Conservation (phyloP, 306 rosid species). For the Malus orientalis region DNA sequence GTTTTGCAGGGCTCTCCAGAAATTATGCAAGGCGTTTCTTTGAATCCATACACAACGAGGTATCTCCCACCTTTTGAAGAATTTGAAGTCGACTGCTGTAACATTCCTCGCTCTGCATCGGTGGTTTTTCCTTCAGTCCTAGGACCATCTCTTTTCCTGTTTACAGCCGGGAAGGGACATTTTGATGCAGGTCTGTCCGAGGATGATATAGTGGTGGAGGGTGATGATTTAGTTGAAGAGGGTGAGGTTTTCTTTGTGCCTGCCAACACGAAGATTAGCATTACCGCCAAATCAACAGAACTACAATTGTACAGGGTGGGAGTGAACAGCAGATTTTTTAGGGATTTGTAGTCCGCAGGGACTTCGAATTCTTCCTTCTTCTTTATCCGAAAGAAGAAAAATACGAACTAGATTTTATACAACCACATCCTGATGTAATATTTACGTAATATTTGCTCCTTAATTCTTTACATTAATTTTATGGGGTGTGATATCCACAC, state of each 20-base stretch:
- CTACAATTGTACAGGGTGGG: slow-evolving; percentile 35
- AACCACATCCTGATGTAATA: not conserved
- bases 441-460: not conserved
- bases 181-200: slow-evolving; percentile 5
- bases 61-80: slow-evolving; percentile 32
- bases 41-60: slow-evolving; percentile 25
- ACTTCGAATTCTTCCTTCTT: not conserved
- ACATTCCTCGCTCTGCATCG: slow-evolving; percentile 23
- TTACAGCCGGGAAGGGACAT: slow-evolving; percentile 27
- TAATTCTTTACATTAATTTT: not conserved
- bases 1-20: slow-evolving; percentile 34
- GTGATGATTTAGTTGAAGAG: slow-evolving; percentile 16
- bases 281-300: slow-evolving; percentile 15
- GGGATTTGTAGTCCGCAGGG: slow-evolving; percentile 14
- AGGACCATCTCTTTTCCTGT: slow-evolving; percentile 34
- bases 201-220: slow-evolving; percentile 3
- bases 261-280: slow-evolving; percentile 18
- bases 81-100: slow-evolving; percentile 32
- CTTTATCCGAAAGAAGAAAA: not conserved
- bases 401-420: not conserved
- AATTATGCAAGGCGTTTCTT: slow-evolving; percentile 23
- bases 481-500: too few species aligned
- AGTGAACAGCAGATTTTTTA: slow-evolving; percentile 28
- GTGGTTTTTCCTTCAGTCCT: slow-evolving; percentile 25
- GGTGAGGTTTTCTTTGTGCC: slow-evolving; percentile 34